Evolutionary conservation across 2,329 filamentous ascomycete species (phyloP).

Genomic region (Pestalotiopsis sp.): DNA sequence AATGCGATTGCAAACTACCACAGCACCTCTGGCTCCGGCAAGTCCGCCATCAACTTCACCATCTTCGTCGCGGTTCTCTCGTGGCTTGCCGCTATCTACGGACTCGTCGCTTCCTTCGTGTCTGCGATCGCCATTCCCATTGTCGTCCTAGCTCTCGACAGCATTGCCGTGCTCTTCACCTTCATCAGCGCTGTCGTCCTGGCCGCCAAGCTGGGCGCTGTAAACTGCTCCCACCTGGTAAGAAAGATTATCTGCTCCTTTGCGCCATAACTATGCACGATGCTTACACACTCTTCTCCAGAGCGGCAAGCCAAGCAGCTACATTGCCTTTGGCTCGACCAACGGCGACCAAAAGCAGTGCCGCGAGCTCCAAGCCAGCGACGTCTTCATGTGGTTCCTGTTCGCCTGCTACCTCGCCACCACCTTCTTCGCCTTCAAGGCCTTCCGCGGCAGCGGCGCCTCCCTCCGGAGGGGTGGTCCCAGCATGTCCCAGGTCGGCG

Average conservation of each 20-base stretch:
- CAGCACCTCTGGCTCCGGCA: conserved; percentile 42
- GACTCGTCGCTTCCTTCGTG: conserved; percentile 27
- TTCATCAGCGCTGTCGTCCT: conserved; percentile 73
- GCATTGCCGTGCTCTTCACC: conserved; percentile 65
- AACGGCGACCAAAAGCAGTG: conserved; percentile 64
- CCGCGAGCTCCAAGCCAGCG: conserved; percentile 73
- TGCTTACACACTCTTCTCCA: conserved; percentile 21
- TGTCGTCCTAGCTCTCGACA: conserved; percentile 26
- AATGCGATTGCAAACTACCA: conserved; percentile 58
- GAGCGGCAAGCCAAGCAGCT: conserved; percentile 47
- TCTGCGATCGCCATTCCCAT: conserved; percentile 25
- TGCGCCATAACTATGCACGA: background rate
- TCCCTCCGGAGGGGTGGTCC: conserved; percentile 42
- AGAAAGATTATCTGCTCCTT: conserved; percentile 25
- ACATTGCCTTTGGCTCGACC: conserved; percentile 64
- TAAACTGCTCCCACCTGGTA: conserved; percentile 67
- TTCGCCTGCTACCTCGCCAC: conserved; percentile 63
- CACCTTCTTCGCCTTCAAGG: conserved; percentile 56
- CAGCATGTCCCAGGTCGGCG: conserved; percentile 60
- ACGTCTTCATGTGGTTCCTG: conserved; percentile 80
- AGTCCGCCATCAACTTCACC: conserved; percentile 60
- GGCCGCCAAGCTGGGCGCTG: conserved; percentile 67
- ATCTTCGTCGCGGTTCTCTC: conserved; percentile 71
- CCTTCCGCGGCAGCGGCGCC: conserved; percentile 52
- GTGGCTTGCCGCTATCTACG: conserved; percentile 64